phyloP scores from a whole-genome alignment of 352 stramenopile species.

The Globisporangium emineosum region DNA sequence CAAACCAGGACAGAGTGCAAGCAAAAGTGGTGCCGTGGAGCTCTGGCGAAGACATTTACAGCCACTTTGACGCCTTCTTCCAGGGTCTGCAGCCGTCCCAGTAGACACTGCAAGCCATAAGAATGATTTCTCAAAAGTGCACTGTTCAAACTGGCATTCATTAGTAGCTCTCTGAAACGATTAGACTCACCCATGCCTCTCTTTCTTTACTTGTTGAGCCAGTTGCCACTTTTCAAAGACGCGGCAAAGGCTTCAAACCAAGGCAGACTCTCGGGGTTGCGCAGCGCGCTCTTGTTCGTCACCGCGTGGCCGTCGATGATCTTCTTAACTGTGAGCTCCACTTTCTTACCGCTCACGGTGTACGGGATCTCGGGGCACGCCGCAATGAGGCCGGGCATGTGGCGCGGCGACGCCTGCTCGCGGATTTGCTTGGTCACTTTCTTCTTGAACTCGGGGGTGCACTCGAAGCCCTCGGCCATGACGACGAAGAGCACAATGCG shows the following conservation, averaged over 20 bases:
- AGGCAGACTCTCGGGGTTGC: slow-evolving; percentile 58
- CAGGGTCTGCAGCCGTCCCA: background rate
- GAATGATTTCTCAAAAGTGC: background rate
- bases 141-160: background rate
- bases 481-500: slow-evolving; percentile 77
- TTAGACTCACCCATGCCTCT: background rate
- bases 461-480: slow-evolving; percentile 35
- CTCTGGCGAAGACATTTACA: slow-evolving; percentile 61
- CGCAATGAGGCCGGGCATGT: slow-evolving; percentile 62
- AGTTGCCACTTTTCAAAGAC: slow-evolving; percentile 19
- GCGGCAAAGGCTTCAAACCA: slow-evolving; percentile 57
- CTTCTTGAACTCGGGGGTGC: slow-evolving; percentile 47
- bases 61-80: slow-evolving; percentile 32
- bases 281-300: slow-evolving; percentile 61
- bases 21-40: slow-evolving; percentile 57
- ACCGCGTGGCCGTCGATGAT: slow-evolving; percentile 60
- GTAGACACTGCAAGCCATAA: background rate
- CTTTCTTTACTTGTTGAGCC: background rate
- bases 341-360: slow-evolving; percentile 79
- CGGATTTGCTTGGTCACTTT: slow-evolving; percentile 53
- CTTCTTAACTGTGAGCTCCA: slow-evolving; percentile 79
- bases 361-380: slow-evolving; percentile 70
- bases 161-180: background rate
- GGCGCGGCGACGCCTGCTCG: slow-evolving; percentile 57
- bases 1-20: slow-evolving; percentile 28